phyloP scores from a whole-genome alignment of 208 protist genomes.

The Porcisia hertigi region DNA sequence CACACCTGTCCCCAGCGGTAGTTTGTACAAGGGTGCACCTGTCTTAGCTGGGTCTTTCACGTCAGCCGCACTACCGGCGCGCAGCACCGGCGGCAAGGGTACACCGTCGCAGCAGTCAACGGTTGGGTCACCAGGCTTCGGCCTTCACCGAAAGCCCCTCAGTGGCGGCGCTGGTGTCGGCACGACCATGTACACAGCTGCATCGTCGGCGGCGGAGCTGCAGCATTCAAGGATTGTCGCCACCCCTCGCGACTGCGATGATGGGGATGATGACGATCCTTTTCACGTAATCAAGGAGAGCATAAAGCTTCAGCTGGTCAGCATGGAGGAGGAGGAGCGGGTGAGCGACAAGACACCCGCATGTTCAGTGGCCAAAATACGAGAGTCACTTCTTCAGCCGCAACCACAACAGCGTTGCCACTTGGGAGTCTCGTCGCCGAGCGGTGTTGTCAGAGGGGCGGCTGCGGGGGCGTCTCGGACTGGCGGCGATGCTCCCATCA shows the following conservation, averaged over 20 bases:
- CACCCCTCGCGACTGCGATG: slow-evolving; percentile 1
- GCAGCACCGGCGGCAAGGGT: not conserved
- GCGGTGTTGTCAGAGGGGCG: not conserved
- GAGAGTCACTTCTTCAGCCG: not conserved
- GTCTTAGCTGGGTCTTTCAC: too few species aligned
- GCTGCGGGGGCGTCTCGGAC: not conserved
- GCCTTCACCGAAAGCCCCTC: not conserved
- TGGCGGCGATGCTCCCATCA: not conserved
- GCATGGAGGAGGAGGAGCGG: slow-evolving; percentile 11
- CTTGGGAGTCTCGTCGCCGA: not conserved
- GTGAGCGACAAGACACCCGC: not conserved
- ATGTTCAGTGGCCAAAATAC: not conserved
- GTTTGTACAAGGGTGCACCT: not conserved
- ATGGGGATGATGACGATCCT: slow-evolving; percentile 5
- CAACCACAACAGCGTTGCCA: not conserved
- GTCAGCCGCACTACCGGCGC: not conserved
- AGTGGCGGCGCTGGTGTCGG: too few species aligned
- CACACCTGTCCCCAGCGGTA: not conserved
- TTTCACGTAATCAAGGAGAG: slow-evolving; percentile 5
- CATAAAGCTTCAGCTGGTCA: slow-evolving; percentile 8
- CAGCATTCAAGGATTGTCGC: not conserved
- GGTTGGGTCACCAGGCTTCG: not conserved
- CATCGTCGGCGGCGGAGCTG: not conserved
- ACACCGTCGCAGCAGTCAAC: not conserved
- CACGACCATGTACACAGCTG: not conserved